A percentile compares a stretch with the other conserved stretches of the same genome.
Conservation (phyloP, 768 basidiomycete genomes). For the Pisolithus orientalis region DNA sequence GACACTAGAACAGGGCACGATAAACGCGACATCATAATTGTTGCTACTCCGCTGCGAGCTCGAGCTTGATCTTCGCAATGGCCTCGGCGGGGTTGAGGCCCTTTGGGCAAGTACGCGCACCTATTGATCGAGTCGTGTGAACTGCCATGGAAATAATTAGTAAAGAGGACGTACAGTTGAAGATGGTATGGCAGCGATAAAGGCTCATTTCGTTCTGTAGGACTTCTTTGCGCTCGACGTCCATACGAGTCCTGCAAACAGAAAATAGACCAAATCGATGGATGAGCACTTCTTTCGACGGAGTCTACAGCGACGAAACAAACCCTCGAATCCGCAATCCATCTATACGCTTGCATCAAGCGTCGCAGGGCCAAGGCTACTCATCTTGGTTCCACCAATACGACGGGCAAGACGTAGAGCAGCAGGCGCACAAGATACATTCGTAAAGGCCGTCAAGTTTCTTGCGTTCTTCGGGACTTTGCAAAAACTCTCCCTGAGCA, state of each 20-base stretch:
- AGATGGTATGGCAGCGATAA: conserved; percentile 98
- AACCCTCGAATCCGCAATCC: conserved; percentile 96
- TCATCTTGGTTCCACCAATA: conserved; percentile 99
- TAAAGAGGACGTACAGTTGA: conserved; percentile 66
- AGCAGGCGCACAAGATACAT: conserved; percentile 95
- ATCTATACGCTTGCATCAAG: conserved; percentile 96
- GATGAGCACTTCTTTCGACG: background rate
- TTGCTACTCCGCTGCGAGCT: conserved; percentile 67
- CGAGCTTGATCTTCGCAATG: conserved; percentile 90
- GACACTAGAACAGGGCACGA: no score
- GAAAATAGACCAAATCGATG: background rate
- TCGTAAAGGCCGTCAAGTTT: conserved; percentile 98
- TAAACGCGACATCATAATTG: no score
- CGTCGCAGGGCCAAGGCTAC: conserved; percentile 94
- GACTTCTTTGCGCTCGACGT: conserved; percentile 78
- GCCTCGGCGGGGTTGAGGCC: conserved; percentile 90
- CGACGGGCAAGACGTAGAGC: conserved; percentile 94
- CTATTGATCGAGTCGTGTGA: conserved; percentile 26
- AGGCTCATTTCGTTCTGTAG: conserved; percentile 94
- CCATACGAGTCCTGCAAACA: conserved; percentile 61
- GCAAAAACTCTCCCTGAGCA: conserved; percentile 78
- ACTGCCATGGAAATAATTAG: background rate
- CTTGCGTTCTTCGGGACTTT: conserved; percentile 85
- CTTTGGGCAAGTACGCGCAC: conserved; percentile 95
- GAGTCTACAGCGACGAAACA: background rate